A percentile compares a stretch with the other conserved stretches of the same genome.
Evolutionary conservation across 2,329 filamentous ascomycete genomes (phyloP).

Genomic region (Venturia nashicola): DNA sequence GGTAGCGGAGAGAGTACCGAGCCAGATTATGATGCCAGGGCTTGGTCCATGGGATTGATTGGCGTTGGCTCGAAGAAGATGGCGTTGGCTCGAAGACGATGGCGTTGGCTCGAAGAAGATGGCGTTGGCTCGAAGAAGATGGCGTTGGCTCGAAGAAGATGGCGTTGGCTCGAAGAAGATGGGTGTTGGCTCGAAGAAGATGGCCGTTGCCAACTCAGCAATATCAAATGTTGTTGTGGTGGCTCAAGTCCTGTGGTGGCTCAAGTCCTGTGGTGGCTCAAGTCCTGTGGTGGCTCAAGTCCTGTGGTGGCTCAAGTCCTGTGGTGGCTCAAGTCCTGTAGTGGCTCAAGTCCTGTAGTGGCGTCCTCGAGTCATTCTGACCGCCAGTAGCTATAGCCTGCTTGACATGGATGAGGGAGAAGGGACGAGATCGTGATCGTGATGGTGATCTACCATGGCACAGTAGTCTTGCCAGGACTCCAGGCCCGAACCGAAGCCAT

Average conservation of each 20-base stretch:
- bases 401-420: neutral
- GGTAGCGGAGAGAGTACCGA: neutral
- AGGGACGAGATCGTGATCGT: neutral
- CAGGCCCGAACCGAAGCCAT: slow-evolving; percentile 3
- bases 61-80: neutral
- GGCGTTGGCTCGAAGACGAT: neutral
- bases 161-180: neutral
- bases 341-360: too few relatives aligned
- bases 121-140: neutral
- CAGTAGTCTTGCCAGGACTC: neutral
- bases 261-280: neutral
- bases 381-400: neutral
- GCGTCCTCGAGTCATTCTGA: slow-evolving; percentile 1
- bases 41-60: neutral
- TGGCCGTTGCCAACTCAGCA: neutral
- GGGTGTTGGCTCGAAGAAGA: neutral
- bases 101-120: neutral
- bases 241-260: neutral
- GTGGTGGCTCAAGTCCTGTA: neutral
- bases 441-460: neutral
- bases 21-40: neutral
- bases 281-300: neutral
- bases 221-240: neutral
- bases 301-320: too few relatives aligned
- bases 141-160: neutral